These are phyloP conservation scores for Xeromyces bisporus DNA, from an alignment of 495 filamentous ascomycete species.

Conservation along the genomic window DNA sequence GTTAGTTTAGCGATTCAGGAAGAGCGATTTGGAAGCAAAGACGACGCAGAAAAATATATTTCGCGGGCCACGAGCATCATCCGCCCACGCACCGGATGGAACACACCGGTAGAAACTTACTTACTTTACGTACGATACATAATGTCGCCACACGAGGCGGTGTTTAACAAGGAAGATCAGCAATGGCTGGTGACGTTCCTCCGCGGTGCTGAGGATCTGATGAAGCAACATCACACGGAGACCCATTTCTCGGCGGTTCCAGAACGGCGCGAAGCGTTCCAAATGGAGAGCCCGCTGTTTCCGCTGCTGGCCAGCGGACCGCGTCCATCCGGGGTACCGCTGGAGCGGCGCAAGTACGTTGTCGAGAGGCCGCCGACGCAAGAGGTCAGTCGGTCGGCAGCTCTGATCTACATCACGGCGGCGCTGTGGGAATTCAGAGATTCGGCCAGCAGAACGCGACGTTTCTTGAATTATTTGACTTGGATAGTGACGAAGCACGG, in stretches of 20 bases:
- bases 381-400: constrained; percentile 23
- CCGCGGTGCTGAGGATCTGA: constrained; percentile 20
- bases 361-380: constrained; percentile 18
- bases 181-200: constrained; percentile 23
- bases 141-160: constrained; percentile 7
- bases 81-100: constrained; percentile 14
- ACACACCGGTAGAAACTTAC: constrained; percentile 13
- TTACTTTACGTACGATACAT: constrained; percentile 25
- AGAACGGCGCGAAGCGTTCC: constrained; percentile 17
- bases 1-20: constrained; percentile 27
- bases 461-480: constrained; percentile 17
- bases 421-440: constrained; percentile 25
- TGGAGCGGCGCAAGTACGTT: constrained; percentile 23
- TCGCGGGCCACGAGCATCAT: constrained; percentile 18
- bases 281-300: constrained; percentile 26
- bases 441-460: constrained; percentile 15
- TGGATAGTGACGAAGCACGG: constrained; percentile 15
- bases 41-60: constrained; percentile 12
- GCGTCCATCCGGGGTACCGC: constrained; percentile 25
- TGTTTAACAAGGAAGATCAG: constrained; percentile 7
- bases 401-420: constrained; percentile 25
- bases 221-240: constrained; percentile 16
- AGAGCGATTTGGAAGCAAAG: constrained; percentile 23
- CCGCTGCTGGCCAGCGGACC: constrained; percentile 28
- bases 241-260: constrained; percentile 15